Evolutionary conservation across 2,329 filamentous ascomycete species (phyloP), one percentile per base, ranked within the genome.

Genomic region (Aspergillus glaucus): DNA sequence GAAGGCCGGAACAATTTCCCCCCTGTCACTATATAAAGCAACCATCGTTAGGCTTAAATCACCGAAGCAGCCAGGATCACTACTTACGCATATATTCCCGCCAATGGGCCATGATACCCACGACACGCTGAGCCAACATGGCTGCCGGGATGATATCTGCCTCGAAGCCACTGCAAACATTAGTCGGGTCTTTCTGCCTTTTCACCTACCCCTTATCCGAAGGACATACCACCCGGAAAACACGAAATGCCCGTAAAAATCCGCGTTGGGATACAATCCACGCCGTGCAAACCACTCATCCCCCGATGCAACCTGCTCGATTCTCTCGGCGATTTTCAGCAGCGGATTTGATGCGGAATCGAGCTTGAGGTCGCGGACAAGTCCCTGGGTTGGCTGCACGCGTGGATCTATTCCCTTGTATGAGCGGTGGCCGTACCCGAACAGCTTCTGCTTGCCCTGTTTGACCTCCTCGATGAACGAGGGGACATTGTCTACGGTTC

Each of bases 211-310:
- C 2, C 6, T 6, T 4, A n/a, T 4, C 14, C 10, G 8, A 30
- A 9, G n/a, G 9, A 51, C 63, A 51, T 49, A 68, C 67, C 74
- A 62, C 3, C 64, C 71, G 0, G 65, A 70, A 48, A 71, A 75
- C 10, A 73, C 59, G 44, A 75, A 74, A 48, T 64, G 65, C 4
- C 68, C 70, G 52, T 70, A 74, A n/a, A 76, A 62, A 48, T 76
- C 73, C 2, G 69, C 72, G 51, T 75, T 75, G 0, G 70, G 67
- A 45, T 71, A 69, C 6, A 76, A 55, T 3, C 63, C 62, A n/a
- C 62, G 51, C 0, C 28, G 44, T 1, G 14, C 14, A 17, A 66
- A 64, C 34, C 63, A 66, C 9, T 61, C 61, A 42, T 68, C 63
- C 2, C 43, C 45, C 1, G 53, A 45, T 4, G 61, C 62, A 10